phyloP scores from a whole-genome alignment of 768 basidiomycete species.

The Gautieria morchelliformis region DNA sequence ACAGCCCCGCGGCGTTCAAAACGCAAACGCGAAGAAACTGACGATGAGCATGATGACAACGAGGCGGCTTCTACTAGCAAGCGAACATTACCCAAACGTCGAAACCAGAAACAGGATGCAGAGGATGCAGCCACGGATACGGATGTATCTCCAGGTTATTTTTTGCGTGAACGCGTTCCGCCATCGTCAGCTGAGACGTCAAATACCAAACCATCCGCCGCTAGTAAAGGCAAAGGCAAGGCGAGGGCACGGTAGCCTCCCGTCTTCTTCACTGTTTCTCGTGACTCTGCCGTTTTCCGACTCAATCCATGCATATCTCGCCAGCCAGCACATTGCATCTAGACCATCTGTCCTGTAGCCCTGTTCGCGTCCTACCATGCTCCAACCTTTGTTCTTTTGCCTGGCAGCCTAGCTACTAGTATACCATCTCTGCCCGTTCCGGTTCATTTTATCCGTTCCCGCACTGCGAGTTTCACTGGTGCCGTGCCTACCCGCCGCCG shows the following conservation, averaged over 20 bases:
- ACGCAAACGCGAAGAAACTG: not conserved
- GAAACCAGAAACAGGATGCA: not conserved
- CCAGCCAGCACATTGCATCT: too few relatives aligned
- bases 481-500: too few relatives aligned
- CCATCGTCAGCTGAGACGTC: not conserved
- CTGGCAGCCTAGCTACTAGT: too few relatives aligned
- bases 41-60: not conserved
- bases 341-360: too few relatives aligned
- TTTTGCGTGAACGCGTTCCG: not conserved
- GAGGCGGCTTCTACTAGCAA: not conserved
- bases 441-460: too few relatives aligned
- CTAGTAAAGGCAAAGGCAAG: not conserved
- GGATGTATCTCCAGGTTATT: not conserved
- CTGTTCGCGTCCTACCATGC: too few relatives aligned
- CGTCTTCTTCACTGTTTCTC: not conserved
- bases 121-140: not conserved
- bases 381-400: too few relatives aligned
- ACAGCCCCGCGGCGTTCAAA: not conserved
- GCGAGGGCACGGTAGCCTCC: not conserved
- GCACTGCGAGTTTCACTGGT: too few relatives aligned
- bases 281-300: not conserved
- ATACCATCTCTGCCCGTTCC: too few relatives aligned
- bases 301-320: too few relatives aligned
- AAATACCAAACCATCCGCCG: not conserved
- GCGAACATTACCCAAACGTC: not conserved